Conservation (phyloP, 73 alveolate species). For the Blepharisma stoltei region DNA sequence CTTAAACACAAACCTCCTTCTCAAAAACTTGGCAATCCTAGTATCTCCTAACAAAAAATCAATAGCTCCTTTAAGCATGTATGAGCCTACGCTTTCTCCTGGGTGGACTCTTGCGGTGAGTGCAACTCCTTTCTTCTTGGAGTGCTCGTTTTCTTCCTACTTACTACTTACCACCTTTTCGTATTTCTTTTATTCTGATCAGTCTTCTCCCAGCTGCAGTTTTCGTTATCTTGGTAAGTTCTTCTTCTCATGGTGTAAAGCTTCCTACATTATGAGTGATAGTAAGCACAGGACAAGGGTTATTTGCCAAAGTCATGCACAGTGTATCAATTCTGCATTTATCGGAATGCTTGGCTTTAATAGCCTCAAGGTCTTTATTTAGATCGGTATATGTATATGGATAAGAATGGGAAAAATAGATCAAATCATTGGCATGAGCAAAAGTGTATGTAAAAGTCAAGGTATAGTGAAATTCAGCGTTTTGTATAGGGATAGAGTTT, state of each 20-base stretch:
- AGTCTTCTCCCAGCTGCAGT: neutral
- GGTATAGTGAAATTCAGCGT: slow-evolving; percentile 45
- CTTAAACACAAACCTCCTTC: slow-evolving; percentile 81
- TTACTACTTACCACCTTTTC: slow-evolving; percentile 36
- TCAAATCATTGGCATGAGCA: slow-evolving; percentile 64
- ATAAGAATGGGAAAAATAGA: slow-evolving; percentile 77
- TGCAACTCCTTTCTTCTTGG: slow-evolving; percentile 61
- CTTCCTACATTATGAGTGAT: slow-evolving; percentile 40
- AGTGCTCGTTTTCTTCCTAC: slow-evolving; percentile 39
- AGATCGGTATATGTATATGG: slow-evolving; percentile 86
- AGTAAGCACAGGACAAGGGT: slow-evolving; percentile 61
- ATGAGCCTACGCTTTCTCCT: slow-evolving; percentile 93
- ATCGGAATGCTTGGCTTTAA: slow-evolving; percentile 37
- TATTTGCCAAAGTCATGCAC: slow-evolving; percentile 79
- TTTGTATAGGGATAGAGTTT: slow-evolving; percentile 25
- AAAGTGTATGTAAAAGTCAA: slow-evolving; percentile 73
- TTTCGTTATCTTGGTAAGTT: neutral
- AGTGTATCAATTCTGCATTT: slow-evolving; percentile 42
- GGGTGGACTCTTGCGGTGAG: slow-evolving; percentile 98
- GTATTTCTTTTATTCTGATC: slow-evolving; percentile 20
- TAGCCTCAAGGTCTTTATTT: slow-evolving; percentile 49
- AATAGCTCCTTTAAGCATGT: slow-evolving; percentile 66
- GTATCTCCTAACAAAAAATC: slow-evolving; percentile 86
- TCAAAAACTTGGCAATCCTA: slow-evolving; percentile 68
- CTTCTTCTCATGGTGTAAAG: neutral